These are phyloP conservation scores for Camellia lanceoleosa DNA, from an alignment of 148 eudicot species.

Conservation along the genomic window DNA sequence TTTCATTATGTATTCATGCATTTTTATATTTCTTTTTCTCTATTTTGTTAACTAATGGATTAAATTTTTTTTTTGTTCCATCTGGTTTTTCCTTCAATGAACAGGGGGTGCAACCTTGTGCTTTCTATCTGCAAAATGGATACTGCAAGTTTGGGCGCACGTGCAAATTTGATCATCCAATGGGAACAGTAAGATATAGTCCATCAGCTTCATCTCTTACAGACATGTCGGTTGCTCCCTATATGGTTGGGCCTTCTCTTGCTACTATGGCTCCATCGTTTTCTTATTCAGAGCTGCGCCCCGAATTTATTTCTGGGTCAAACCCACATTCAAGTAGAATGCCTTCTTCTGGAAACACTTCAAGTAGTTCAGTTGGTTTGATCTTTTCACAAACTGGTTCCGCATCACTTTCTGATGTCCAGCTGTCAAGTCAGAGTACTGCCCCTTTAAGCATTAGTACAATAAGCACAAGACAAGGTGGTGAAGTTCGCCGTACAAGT, in stretches of 20 bases:
- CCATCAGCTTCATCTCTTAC: slow-evolving; percentile 64
- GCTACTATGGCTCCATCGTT: slow-evolving; percentile 36
- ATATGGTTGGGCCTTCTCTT: slow-evolving; percentile 37
- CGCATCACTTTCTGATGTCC: slow-evolving; percentile 33
- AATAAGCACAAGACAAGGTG: slow-evolving; percentile 23
- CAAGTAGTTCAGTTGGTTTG: slow-evolving; percentile 37
- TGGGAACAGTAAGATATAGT: slow-evolving; percentile 51
- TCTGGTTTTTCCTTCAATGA: slow-evolving; percentile 8
- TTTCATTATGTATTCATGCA: not conserved
- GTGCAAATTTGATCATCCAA: slow-evolving; percentile 93
- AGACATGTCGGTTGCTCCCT: slow-evolving; percentile 61
- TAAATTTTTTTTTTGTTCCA: too few relatives aligned
- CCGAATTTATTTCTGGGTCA: slow-evolving; percentile 34
- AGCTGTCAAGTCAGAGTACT: slow-evolving; percentile 32
- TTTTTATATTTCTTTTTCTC: not conserved
- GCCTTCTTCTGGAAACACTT: slow-evolving; percentile 27
- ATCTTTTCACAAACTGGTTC: slow-evolving; percentile 37
- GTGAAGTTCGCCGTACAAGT: slow-evolving; percentile 37
- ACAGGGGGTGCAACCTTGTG: slow-evolving; percentile 80
- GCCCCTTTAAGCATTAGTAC: slow-evolving; percentile 18
- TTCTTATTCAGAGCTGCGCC: slow-evolving; percentile 40
- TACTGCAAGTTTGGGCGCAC: slow-evolving; percentile 77
- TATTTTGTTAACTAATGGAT: not conserved
- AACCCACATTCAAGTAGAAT: slow-evolving; percentile 27
- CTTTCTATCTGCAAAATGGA: slow-evolving; percentile 73